These are phyloP conservation scores for Boletus reticulatus DNA, from an alignment of 768 basidiomycete genomes.

Conservation along the genomic window DNA sequence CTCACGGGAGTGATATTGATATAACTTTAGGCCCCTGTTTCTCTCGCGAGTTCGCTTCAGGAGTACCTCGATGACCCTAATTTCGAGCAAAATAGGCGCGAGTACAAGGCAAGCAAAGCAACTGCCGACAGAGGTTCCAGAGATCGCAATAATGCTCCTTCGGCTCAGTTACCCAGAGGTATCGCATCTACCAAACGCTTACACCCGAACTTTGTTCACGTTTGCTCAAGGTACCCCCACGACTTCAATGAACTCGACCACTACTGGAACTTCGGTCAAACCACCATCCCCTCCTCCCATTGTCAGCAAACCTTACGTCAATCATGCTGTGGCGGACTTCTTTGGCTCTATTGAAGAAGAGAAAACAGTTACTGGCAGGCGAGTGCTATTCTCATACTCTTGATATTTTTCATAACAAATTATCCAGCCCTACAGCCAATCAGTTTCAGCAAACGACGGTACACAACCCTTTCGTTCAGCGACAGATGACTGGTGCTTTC, in stretches of 20 bases:
- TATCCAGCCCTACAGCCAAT: constrained; percentile 42
- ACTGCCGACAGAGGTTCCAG: constrained; percentile 46
- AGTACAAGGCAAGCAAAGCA: constrained; percentile 83
- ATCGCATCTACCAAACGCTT: not conserved
- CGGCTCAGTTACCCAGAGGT: constrained; percentile 18
- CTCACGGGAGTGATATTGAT: not conserved
- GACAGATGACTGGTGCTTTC: constrained; percentile 50
- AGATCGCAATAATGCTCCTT: constrained; percentile 7
- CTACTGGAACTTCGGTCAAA: constrained; percentile 20
- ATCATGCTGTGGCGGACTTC: constrained; percentile 72
- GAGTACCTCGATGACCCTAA: constrained; percentile 96
- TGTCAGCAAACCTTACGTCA: constrained; percentile 33
- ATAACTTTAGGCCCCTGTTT: constrained; percentile 79
- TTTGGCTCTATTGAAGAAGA: constrained; percentile 85
- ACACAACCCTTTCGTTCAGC: constrained; percentile 77
- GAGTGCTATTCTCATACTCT: not conserved
- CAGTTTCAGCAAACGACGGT: constrained; percentile 58
- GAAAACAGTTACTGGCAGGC: constrained; percentile 61
- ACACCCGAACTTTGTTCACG: not conserved
- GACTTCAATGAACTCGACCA: constrained; percentile 18
- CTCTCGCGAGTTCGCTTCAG: constrained; percentile 88
- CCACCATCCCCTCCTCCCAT: constrained; percentile 24
- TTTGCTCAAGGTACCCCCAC: constrained; percentile 13
- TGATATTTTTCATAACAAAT: constrained; percentile 10
- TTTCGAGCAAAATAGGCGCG: constrained; percentile 92